phyloP scores from a whole-genome alignment of 2,329 filamentous ascomycete genomes.

The Penicillium sp. region DNA sequence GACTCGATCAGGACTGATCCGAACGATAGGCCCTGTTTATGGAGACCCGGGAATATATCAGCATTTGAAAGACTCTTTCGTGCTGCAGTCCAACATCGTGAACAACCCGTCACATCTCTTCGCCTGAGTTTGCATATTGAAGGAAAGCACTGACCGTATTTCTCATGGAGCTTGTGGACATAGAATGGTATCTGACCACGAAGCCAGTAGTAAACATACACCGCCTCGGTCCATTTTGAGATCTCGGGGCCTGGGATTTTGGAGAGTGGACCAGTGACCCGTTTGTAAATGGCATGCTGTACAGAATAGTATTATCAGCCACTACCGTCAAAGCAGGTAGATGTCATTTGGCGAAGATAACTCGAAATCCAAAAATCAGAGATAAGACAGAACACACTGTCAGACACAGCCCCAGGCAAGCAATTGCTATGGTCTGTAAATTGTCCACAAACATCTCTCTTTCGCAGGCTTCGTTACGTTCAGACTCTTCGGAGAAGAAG shows the following conservation, averaged over 20 bases:
- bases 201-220: slow-evolving; percentile 20
- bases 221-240: slow-evolving; percentile 22
- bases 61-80: no score
- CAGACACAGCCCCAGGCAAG: no score
- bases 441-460: background rate
- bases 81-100: no score
- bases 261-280: slow-evolving; percentile 12
- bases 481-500: no score
- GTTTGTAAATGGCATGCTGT: slow-evolving; percentile 8
- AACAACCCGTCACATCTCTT: no score
- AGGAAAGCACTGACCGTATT: slow-evolving; percentile 22
- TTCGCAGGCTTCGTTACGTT: no score
- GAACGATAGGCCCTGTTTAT: slow-evolving; percentile 28
- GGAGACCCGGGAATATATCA: background rate
- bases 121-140: background rate
- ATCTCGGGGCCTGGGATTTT: slow-evolving; percentile 20
- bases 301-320: background rate
- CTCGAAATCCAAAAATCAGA: no score
- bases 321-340: background rate
- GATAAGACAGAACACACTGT: no score
- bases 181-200: slow-evolving; percentile 16
- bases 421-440: background rate
- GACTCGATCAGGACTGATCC: slow-evolving; percentile 23
- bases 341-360: background rate
- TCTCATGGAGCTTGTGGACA: slow-evolving; percentile 23